These are phyloP conservation scores for Cladorrhinum sp. DNA, from an alignment of 2,329 filamentous ascomycete genomes.

Conservation along the genomic window DNA sequence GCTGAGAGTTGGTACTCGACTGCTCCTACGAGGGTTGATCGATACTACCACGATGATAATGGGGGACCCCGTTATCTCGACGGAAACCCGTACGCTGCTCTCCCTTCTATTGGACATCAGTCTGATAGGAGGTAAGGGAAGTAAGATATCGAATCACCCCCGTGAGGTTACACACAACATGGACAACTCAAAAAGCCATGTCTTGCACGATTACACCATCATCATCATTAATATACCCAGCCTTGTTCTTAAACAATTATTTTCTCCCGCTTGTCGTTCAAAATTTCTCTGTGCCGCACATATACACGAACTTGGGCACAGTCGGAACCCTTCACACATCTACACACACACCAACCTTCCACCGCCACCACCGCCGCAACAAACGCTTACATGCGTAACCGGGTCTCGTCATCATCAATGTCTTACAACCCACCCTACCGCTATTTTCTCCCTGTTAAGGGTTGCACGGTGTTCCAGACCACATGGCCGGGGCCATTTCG, in stretches of 20 bases:
- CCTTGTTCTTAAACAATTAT: not conserved
- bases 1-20: conserved; percentile 45
- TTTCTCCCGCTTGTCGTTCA: no score
- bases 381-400: not conserved
- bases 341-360: not conserved
- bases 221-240: not conserved
- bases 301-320: not conserved
- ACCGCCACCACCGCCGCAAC: not conserved
- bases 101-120: conserved; percentile 39
- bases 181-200: not conserved
- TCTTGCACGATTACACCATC: not conserved
- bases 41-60: conserved; percentile 36
- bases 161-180: conserved; percentile 1
- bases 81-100: conserved; percentile 45
- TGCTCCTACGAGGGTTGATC: conserved; percentile 38
- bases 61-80: conserved; percentile 47
- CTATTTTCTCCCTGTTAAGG: not conserved
- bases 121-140: conserved; percentile 40
- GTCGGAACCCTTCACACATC: not conserved
- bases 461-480: not conserved
- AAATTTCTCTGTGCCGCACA: not conserved
- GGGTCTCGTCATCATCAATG: not conserved
- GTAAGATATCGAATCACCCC: conserved; percentile 19
- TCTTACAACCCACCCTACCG: not conserved
- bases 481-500: not conserved